Evolutionary conservation across 2,329 filamentous ascomycete genomes (phyloP), one percentile per base, ranked within the genome.

Genomic region (Epichloe glyceriae): DNA sequence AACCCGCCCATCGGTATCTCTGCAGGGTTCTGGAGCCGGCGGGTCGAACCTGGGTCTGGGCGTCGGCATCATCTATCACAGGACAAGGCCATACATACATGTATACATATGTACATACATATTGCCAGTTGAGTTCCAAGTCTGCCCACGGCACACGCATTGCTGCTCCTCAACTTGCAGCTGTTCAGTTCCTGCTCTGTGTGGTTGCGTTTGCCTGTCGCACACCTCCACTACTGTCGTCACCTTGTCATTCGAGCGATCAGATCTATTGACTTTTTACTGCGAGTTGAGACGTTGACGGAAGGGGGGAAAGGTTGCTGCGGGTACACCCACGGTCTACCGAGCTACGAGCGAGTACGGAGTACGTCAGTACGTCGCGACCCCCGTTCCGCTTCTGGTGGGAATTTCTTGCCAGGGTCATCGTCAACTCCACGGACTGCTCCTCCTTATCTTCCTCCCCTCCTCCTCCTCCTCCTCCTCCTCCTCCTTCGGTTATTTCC

Each of bases 371-470:
- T 42, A 15, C 35, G 42, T 26, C 30, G 14, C 37, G 26, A 26
- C 40, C 26, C 39, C 46, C 33, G 41, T 53, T 43, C 52, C 52
- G 52, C 38, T 46, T 46, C 14, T 49, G 45, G 49, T 51, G 46
- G 52, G 49, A 53, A 47, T 53, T 51, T 49, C 40, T 19, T 20
- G 6, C 44, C 46, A 35, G 46, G 41, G 34, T 50, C 48, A 43
- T 47, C 43, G 39, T 50, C 51, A 50, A 50, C 51, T 47, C 48
- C 35, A n/a, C 48, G 43, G n/a, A 34, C 37, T 20, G 30, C n/a
- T 43, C 11, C 11, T 15, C 22, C 37, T 35, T 4, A 10, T 11
- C 12, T 39, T 17, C 22, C 26, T 46, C n/a, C n/a, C 20, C 17
- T 45, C 43, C 15, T 26, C 35, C 39, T 38, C n/a, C n/a, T 17